Evolutionary conservation across 148 eudicot genomes (phyloP).

Genomic region (Vaccinium darrowii): DNA sequence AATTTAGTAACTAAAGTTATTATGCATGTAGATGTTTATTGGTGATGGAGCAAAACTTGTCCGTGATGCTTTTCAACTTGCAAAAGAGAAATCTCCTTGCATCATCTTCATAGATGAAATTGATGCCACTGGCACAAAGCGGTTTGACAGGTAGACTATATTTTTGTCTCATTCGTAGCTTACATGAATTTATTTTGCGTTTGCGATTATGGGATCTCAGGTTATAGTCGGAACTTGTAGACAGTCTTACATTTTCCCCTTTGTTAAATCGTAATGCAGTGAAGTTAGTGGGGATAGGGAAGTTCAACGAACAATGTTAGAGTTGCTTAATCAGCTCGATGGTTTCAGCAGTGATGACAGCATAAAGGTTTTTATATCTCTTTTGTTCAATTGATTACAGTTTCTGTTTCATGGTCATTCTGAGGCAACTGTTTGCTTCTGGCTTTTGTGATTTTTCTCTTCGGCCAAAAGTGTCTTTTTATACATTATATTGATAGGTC

Average conservation of each 20-base stretch:
- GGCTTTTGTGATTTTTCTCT: neutral
- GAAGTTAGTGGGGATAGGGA: conserved; percentile 98
- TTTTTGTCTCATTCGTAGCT: neutral
- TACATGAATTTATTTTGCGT: neutral
- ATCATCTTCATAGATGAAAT: conserved; percentile 97
- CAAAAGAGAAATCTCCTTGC: conserved; percentile 95
- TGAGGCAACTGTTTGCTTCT: conserved; percentile 11
- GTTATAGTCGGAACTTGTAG: neutral
- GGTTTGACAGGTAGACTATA: conserved; percentile 73
- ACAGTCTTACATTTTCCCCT: neutral
- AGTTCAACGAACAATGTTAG: conserved; percentile 95
- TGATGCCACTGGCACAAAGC: conserved; percentile 98
- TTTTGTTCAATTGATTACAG: conserved; percentile 9
- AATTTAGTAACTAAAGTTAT: neutral
- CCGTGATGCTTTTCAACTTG: conserved; percentile 97
- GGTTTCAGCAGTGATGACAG: conserved; percentile 97
- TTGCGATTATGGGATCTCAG: neutral
- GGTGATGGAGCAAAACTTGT: conserved; percentile 99
- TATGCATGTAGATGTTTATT: conserved; percentile 71
- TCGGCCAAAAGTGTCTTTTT: too few relatives aligned
- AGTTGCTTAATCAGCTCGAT: conserved; percentile 92
- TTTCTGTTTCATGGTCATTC: neutral
- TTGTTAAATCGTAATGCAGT: conserved; percentile 43
- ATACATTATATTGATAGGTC: neutral
- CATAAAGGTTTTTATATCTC: conserved; percentile 56